Conservation (phyloP, 805 yeast genomes). For the Kodamaea laetipori region DNA sequence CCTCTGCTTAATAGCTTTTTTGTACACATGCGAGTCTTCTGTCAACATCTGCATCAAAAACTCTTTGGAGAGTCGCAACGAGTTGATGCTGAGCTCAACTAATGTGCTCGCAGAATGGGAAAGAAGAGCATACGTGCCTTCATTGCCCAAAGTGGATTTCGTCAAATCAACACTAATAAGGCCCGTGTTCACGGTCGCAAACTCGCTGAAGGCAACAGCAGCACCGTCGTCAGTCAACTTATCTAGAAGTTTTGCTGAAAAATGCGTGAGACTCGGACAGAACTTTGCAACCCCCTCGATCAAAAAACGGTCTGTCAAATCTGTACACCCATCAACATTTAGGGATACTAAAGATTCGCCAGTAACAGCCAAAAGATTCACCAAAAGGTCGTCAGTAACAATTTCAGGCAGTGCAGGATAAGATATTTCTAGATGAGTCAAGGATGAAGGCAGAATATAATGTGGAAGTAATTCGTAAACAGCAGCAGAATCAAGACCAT, state of each 20-base stretch:
- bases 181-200: slow-evolving; percentile 53
- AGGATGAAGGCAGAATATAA: slow-evolving; percentile 39
- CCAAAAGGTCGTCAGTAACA: slow-evolving; percentile 65
- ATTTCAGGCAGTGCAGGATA: slow-evolving; percentile 68
- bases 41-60: slow-evolving; percentile 52
- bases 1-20: slow-evolving; percentile 22
- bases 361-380: slow-evolving; percentile 57
- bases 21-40: slow-evolving; percentile 28
- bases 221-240: slow-evolving; percentile 72
- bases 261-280: slow-evolving; percentile 54
- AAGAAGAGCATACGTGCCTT: slow-evolving; percentile 58
- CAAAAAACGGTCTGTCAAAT: slow-evolving; percentile 64
- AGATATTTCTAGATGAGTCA: slow-evolving; percentile 64
- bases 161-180: slow-evolving; percentile 60
- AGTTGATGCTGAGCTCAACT: slow-evolving; percentile 71
- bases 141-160: slow-evolving; percentile 63
- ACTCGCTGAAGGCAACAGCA: slow-evolving; percentile 55
- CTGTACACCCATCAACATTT: slow-evolving; percentile 71
- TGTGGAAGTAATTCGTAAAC: slow-evolving; percentile 68
- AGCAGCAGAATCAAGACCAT: slow-evolving; percentile 62
- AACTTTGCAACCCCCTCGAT: slow-evolving; percentile 60
- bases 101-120: slow-evolving; percentile 65
- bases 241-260: slow-evolving; percentile 62
- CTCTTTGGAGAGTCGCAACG: slow-evolving; percentile 55
- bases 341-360: slow-evolving; percentile 64